Evolutionary conservation across 345 rosid species (phyloP).

Genomic region (Anacardium occidentale): DNA sequence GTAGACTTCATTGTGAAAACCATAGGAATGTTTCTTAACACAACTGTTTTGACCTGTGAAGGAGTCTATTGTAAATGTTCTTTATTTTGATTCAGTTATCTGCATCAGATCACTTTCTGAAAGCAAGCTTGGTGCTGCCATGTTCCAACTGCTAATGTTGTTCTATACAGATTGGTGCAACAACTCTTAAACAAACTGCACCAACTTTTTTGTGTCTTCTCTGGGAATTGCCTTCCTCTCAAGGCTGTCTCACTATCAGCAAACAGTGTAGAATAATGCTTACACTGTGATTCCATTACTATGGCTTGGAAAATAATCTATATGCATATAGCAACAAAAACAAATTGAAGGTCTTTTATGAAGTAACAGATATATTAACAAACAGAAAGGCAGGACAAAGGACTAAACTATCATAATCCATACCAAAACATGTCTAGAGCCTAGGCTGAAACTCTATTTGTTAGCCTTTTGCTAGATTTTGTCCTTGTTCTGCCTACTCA

Average conservation of each 20-base stretch:
- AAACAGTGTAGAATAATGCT: no score
- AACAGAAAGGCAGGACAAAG: neutral
- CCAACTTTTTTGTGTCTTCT: neutral
- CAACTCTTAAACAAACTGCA: neutral
- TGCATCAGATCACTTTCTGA: neutral
- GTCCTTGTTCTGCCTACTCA: neutral
- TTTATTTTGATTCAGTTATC: neutral
- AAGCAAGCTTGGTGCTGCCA: neutral
- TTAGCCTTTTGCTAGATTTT: neutral
- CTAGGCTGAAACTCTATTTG: neutral
- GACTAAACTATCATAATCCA: neutral
- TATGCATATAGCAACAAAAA: neutral
- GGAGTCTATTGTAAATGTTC: neutral
- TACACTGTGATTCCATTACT: neutral
- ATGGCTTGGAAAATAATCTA: neutral
- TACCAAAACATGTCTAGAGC: neutral
- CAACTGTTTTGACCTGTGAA: neutral
- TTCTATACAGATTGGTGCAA: neutral
- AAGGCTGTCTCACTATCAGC: neutral
- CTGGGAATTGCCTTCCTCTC: neutral
- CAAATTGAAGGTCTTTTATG: neutral
- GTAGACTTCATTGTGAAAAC: neutral
- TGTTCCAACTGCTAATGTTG: neutral
- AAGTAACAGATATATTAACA: neutral
- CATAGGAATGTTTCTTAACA: neutral